phyloP scores from a whole-genome alignment of 2,329 filamentous ascomycete genomes.

The Venturia carpophila region DNA sequence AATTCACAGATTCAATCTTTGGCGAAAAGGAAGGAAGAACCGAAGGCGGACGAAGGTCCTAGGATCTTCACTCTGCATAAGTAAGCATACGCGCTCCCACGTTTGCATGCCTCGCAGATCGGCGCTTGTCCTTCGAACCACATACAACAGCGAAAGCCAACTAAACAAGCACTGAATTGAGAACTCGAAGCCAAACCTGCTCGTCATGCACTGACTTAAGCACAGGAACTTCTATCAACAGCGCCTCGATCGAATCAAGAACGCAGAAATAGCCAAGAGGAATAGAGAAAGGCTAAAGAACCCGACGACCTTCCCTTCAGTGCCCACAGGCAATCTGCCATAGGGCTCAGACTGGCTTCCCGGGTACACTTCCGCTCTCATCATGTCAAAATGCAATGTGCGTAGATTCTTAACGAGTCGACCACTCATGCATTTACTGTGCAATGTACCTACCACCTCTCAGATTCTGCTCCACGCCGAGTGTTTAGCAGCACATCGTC shows the following conservation, averaged over 20 bases:
- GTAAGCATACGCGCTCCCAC: slow-evolving; percentile 37
- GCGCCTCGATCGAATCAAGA: slow-evolving; percentile 68
- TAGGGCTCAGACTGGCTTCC: slow-evolving; percentile 17
- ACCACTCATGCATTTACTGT: neutral
- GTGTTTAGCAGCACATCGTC: neutral
- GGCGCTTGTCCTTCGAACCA: neutral
- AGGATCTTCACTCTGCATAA: slow-evolving; percentile 78
- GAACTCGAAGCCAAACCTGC: too few relatives aligned
- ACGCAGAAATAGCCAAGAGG: slow-evolving; percentile 69
- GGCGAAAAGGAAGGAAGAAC: slow-evolving; percentile 37
- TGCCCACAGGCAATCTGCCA: slow-evolving; percentile 53
- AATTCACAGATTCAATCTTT: slow-evolving; percentile 38
- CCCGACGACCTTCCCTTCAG: slow-evolving; percentile 74
- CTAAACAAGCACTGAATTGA: neutral
- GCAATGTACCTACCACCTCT: neutral
- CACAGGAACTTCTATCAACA: slow-evolving; percentile 78
- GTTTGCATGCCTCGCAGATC: neutral
- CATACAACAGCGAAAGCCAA: neutral
- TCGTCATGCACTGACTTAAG: neutral
- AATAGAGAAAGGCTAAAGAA: slow-evolving; percentile 74
- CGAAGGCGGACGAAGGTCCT: slow-evolving; percentile 54
- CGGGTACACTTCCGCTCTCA: neutral
- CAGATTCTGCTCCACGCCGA: neutral
- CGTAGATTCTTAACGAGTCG: neutral
- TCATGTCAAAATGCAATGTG: neutral